These are phyloP conservation scores for Tylopilus sp. DNA, from an alignment of 768 basidiomycete species.

Conservation along the genomic window DNA sequence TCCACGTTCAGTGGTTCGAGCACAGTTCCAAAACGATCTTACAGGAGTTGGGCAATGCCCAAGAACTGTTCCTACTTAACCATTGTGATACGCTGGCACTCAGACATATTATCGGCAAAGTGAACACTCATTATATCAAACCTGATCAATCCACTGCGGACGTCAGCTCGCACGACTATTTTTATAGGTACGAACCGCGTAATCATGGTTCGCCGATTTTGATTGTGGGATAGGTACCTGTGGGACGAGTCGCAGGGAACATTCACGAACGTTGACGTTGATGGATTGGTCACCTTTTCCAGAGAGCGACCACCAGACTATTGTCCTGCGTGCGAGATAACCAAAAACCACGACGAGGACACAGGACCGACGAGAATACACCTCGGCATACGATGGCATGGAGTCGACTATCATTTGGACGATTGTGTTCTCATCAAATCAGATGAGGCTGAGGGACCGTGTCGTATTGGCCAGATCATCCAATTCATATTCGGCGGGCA, in stretches of 20 bases:
- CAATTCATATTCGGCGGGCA: constrained; percentile 26
- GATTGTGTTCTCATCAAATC: constrained; percentile 58
- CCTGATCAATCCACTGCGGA: constrained; percentile 24
- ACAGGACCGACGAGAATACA: constrained; percentile 27
- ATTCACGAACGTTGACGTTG: constrained; percentile 41
- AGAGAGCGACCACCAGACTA: constrained; percentile 42
- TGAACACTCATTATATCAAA: constrained; percentile 38
- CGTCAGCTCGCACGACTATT: constrained; percentile 42
- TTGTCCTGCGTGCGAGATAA: constrained; percentile 47
- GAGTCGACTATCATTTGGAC: constrained; percentile 51
- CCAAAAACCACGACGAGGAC: constrained; percentile 33
- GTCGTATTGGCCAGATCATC: constrained; percentile 53
- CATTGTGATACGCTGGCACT: constrained; percentile 47
- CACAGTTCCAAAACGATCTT: constrained; percentile 64
- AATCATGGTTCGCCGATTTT: background rate
- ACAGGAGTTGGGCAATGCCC: constrained; percentile 54
- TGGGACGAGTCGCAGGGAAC: constrained; percentile 46
- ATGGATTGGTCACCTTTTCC: constrained; percentile 12
- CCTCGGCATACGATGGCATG: constrained; percentile 45
- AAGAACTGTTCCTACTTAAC: constrained; percentile 62
- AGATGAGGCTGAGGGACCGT: constrained; percentile 43
- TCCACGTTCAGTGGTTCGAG: constrained; percentile 74
- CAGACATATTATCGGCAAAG: constrained; percentile 44
- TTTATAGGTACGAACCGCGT: constrained; percentile 47
- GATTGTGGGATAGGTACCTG: constrained; percentile 38